Evolutionary conservation across 164 flowering plant genomes (phyloP).

Genomic region (Umbilicus rupestris): DNA sequence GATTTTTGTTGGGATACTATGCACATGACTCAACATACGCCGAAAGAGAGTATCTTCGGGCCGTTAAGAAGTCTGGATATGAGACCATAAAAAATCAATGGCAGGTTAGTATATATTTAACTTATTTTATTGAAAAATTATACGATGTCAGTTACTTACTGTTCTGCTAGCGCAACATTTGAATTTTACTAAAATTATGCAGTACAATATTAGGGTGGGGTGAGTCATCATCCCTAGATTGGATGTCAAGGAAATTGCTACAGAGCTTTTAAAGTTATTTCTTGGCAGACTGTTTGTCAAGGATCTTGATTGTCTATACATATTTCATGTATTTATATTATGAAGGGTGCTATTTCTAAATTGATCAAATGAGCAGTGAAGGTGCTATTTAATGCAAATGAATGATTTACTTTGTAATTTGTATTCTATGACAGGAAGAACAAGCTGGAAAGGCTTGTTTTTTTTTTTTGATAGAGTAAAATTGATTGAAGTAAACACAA

Average conservation of each 20-base stretch:
- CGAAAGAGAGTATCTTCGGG: constrained; percentile 67
- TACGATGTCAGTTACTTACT: neutral
- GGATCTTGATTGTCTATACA: neutral
- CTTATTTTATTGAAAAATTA: neutral
- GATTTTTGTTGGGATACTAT: constrained; percentile 69
- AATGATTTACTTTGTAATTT: neutral
- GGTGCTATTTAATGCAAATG: neutral
- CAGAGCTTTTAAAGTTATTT: neutral
- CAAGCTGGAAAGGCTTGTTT: neutral
- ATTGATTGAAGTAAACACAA: too few relatives aligned
- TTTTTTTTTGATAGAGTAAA: too few relatives aligned
- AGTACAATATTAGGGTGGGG: neutral
- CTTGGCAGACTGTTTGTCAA: neutral
- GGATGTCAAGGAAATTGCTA: neutral
- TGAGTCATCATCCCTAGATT: neutral
- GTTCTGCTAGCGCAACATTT: neutral
- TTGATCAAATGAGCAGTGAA: neutral
- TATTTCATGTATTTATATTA: neutral
- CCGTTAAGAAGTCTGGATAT: constrained; percentile 63
- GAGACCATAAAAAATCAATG: constrained; percentile 78
- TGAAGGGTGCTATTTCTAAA: neutral
- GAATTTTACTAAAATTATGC: neutral
- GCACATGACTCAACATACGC: constrained; percentile 83
- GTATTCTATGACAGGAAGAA: neutral
- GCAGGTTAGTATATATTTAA: constrained; percentile 47